phyloP scores from a whole-genome alignment of 2,329 filamentous ascomycete genomes.

The Aspergillus sp. region DNA sequence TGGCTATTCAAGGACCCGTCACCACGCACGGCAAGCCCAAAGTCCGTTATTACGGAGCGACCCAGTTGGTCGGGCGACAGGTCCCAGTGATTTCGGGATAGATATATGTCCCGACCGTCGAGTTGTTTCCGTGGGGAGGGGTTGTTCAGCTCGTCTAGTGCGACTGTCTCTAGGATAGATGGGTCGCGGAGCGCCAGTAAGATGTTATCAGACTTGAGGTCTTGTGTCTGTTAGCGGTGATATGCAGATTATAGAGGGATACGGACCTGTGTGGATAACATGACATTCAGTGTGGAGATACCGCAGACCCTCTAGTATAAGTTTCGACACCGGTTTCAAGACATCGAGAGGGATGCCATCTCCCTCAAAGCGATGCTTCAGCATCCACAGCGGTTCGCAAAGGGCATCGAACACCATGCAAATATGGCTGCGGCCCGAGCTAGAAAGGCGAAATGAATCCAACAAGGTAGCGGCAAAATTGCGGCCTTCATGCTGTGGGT shows the following conservation, averaged over 20 bases:
- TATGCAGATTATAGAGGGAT: not conserved
- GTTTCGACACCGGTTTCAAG: constrained; percentile 11
- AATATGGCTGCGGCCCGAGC: constrained; percentile 29
- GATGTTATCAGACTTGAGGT: constrained; percentile 42
- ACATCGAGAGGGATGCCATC: constrained; percentile 17
- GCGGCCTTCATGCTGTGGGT: constrained; percentile 22
- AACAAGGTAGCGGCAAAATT: constrained; percentile 19
- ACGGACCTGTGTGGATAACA: constrained; percentile 41
- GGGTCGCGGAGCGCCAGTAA: constrained; percentile 29
- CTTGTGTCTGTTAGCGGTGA: constrained; percentile 17
- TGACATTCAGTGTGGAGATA: constrained; percentile 42
- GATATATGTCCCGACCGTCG: constrained; percentile 27
- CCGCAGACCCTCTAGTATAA: constrained; percentile 39
- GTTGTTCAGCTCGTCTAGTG: constrained; percentile 23
- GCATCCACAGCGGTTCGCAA: constrained; percentile 36
- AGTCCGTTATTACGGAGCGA: constrained; percentile 26
- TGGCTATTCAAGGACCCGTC: constrained; percentile 11
- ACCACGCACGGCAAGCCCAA: constrained; percentile 29
- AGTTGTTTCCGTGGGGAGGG: constrained; percentile 22
- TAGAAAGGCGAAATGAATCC: constrained; percentile 29
- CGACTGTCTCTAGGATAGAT: constrained; percentile 24
- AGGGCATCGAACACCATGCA: constrained; percentile 40
- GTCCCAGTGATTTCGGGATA: constrained; percentile 28
- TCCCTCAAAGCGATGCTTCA: constrained; percentile 23
- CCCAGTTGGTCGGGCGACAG: not conserved